phyloP scores from a whole-genome alignment of 2,329 filamentous ascomycete genomes.

The Sporothrix curviconia region DNA sequence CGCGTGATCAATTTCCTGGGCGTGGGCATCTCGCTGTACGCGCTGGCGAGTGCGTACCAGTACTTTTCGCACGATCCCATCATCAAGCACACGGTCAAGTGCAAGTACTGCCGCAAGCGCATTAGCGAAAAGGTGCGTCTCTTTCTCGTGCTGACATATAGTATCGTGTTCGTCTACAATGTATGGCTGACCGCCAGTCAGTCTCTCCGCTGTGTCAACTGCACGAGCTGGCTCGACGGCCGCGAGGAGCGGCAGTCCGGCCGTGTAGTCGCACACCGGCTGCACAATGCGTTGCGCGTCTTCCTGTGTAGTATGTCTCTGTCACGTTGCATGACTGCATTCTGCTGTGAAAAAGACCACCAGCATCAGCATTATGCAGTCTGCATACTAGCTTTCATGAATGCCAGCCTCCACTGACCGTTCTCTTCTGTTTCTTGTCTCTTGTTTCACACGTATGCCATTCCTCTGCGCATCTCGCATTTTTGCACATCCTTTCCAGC shows the following conservation, averaged over 20 bases:
- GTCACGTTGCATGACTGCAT: too few relatives aligned
- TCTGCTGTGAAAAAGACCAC: too few relatives aligned
- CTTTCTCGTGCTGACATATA: neutral
- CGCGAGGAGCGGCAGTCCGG: constrained; percentile 34
- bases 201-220: constrained; percentile 42
- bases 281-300: too few relatives aligned
- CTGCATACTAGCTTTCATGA: too few relatives aligned
- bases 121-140: constrained; percentile 55
- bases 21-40: constrained; percentile 59
- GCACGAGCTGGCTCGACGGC: constrained; percentile 47
- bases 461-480: too few relatives aligned
- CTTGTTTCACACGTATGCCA: neutral
- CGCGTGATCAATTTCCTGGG: constrained; percentile 60
- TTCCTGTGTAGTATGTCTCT: too few relatives aligned
- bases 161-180: neutral
- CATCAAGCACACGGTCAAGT: constrained; percentile 64
- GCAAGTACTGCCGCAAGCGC: constrained; percentile 58
- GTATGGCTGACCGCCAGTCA: constrained; percentile 18
- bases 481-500: too few relatives aligned
- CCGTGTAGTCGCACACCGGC: constrained; percentile 12
- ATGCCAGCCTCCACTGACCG: neutral
- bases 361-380: too few relatives aligned
- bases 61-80: constrained; percentile 57
- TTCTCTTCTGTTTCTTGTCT: neutral
- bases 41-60: constrained; percentile 57